Percentiles rank a stretch among this genome's conserved stretches.
These are phyloP conservation scores for Dimargaris xerosporica DNA, from an alignment of 192 early-diverging fungal genomes.

Conservation along the genomic window DNA sequence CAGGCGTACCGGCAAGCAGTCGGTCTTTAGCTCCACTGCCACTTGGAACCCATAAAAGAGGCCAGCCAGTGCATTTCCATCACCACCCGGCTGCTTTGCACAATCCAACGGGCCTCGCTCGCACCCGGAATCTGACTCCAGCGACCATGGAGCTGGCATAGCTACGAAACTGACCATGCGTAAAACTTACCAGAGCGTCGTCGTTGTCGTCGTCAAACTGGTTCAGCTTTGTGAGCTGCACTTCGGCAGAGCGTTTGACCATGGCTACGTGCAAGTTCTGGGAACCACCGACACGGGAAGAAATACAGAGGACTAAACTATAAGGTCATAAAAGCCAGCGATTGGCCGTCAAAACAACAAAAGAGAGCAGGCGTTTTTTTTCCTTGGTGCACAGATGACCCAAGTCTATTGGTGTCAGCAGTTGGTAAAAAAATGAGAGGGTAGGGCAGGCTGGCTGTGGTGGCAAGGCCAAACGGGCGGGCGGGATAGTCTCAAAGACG, in stretches of 20 bases:
- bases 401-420: background rate
- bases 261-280: slow-evolving; percentile 17
- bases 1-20: background rate
- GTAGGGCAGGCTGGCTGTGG: background rate
- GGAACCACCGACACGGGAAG: background rate
- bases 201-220: slow-evolving; percentile 26
- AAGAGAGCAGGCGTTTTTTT: background rate
- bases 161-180: slow-evolving; percentile 6
- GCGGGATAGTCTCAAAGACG: too few relatives aligned
- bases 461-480: too few relatives aligned
- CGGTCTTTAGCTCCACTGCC: too few relatives aligned
- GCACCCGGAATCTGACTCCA: background rate
- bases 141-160: background rate
- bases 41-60: background rate
- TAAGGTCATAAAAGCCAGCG: background rate
- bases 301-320: background rate
- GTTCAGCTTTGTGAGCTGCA: slow-evolving; percentile 31
- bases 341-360: background rate
- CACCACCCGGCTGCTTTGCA: too few relatives aligned
- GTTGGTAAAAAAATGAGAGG: background rate
- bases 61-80: too few relatives aligned
- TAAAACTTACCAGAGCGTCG: background rate
- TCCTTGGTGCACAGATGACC: background rate
- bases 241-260: slow-evolving; percentile 29
- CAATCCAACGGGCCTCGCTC: background rate